Conservation (phyloP, 2,329 filamentous ascomycete species). For the Lachnellula occidentalis region DNA sequence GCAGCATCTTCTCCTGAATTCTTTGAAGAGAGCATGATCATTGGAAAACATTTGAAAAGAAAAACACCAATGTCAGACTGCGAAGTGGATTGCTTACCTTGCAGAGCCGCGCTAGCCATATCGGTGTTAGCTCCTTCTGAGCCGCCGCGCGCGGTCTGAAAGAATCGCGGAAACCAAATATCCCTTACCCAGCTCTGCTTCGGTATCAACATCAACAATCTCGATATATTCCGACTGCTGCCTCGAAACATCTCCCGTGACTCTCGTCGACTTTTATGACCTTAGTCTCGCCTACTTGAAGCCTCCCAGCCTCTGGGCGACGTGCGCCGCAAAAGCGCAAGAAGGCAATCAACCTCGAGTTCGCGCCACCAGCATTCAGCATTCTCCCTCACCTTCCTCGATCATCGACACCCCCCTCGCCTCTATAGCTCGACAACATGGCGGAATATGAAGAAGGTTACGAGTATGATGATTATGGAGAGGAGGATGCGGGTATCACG, state of each 20-base stretch:
- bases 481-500: conserved; percentile 70
- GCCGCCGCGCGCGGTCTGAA: neutral
- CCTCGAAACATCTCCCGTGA: neutral
- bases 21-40: no score
- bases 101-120: no score
- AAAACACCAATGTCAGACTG: no score
- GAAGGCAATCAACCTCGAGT: conserved; percentile 11
- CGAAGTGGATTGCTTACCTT: no score
- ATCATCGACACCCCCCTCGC: neutral
- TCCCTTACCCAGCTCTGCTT: neutral
- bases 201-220: neutral
- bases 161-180: neutral
- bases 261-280: conserved; percentile 13
- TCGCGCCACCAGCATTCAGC: conserved; percentile 10
- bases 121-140: no score
- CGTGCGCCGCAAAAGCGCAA: conserved; percentile 7
- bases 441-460: conserved; percentile 47
- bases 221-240: neutral
- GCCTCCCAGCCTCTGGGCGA: conserved; percentile 12
- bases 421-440: conserved; percentile 21
- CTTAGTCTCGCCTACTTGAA: conserved; percentile 11
- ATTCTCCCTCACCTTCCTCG: neutral
- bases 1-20: no score
- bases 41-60: no score
- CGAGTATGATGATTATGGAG: conserved; percentile 63